Conservation (phyloP, 345 rosid species). For the Euphorbia peplus region DNA sequence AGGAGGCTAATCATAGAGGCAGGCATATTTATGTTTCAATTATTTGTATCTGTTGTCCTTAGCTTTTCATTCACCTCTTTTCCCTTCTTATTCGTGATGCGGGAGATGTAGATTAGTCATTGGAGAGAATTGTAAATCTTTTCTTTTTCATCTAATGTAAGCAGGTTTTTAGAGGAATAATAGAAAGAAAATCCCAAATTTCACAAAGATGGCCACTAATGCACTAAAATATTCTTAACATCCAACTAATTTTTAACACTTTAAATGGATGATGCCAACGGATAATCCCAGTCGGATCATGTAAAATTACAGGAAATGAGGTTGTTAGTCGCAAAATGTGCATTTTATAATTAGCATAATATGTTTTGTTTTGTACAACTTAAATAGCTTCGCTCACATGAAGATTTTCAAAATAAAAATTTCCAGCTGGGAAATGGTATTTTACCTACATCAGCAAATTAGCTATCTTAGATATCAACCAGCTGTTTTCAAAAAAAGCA, state of each 20-base stretch:
- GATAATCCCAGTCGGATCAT: too few species aligned
- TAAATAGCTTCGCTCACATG: neutral
- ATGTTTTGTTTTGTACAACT: conserved; percentile 3
- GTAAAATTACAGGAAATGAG: too few species aligned
- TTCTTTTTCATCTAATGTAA: neutral
- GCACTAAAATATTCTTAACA: too few species aligned
- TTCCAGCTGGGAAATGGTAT: neutral
- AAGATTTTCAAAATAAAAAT: neutral
- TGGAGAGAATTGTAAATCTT: neutral
- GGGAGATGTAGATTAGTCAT: neutral
- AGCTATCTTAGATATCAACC: neutral
- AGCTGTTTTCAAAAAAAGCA: neutral
- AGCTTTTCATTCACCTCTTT: neutral
- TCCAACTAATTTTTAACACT: too few species aligned
- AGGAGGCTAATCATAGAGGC: neutral
- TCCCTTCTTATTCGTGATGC: neutral
- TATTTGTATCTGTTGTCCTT: neutral
- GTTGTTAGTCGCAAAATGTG: neutral
- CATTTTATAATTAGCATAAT: conserved; percentile 1
- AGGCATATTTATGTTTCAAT: neutral
- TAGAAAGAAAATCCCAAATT: too few species aligned
- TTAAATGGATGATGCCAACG: too few species aligned
- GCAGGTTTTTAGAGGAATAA: neutral
- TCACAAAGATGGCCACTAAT: too few species aligned
- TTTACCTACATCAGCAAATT: neutral